A percentile compares a stretch with the other conserved stretches of the same genome.
Conservation (phyloP, 1,284 basidiomycete species). For the Moesziomyces sp. region DNA sequence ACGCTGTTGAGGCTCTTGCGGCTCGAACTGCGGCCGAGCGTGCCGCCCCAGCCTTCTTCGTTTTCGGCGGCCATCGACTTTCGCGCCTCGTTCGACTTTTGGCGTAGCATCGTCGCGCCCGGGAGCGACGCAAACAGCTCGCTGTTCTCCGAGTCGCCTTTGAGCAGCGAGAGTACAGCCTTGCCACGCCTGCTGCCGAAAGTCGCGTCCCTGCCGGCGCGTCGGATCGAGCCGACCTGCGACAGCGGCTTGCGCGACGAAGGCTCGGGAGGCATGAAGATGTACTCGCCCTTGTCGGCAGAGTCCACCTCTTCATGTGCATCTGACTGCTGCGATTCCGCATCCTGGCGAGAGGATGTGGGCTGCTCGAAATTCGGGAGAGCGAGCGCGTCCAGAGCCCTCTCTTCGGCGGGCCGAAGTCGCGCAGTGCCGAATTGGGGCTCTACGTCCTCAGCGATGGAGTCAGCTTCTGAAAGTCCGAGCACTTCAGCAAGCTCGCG, state of each 20-base stretch:
- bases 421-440: constrained; percentile 45
- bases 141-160: constrained; percentile 8
- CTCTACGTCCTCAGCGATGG: not conserved
- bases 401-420: constrained; percentile 19
- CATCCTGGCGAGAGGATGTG: not conserved
- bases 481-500: constrained; percentile 36
- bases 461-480: not conserved
- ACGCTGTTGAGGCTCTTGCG: constrained; percentile 24
- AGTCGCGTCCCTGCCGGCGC: constrained; percentile 25
- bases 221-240: constrained; percentile 19
- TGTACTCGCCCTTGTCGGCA: constrained; percentile 18
- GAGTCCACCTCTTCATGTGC: not conserved
- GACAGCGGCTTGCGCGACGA: not conserved
- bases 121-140: constrained; percentile 30
- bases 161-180: constrained; percentile 35
- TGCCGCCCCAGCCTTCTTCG: constrained; percentile 51
- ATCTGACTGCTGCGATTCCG: not conserved
- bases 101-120: constrained; percentile 28
- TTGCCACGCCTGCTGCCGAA: constrained; percentile 49
- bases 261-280: constrained; percentile 19
- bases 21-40: constrained; percentile 27
- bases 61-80: constrained; percentile 15
- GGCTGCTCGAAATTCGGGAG: constrained; percentile 15
- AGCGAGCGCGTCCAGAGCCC: constrained; percentile 2
- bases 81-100: constrained; percentile 3